Evolutionary conservation across 2,329 filamentous ascomycete species (phyloP), one percentile per base, ranked within the genome.

Genomic region (Talaromyces sp.): DNA sequence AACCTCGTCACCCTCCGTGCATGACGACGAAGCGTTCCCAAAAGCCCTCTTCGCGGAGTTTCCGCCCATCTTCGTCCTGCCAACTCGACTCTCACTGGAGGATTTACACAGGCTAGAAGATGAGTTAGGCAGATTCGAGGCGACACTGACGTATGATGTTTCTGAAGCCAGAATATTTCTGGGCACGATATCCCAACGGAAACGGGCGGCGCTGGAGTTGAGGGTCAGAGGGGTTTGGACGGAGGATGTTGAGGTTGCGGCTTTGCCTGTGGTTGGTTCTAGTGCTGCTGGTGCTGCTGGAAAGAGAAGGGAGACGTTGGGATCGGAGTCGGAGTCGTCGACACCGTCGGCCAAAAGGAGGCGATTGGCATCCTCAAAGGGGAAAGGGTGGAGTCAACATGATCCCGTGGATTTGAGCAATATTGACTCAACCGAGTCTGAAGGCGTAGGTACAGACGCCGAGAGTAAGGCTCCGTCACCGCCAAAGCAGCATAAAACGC

Each of bases 171-270:
- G 85, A 4, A 76, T 97, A 3, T 82, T 97, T 1, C 75, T 98
- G 35, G 92, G 90, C 1, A 91, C 88, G 69, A 84, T 96, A 39
- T 83, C 83, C 0, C 89, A 86, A 63, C 88, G 86, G 68, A 85
- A 87, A 70, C 85, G 94, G 19, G 92, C 92, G 0, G 82, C 86
- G 56, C 88, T 96, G 70, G 94, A 98, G 77, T 80, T 98, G 67
- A 84, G 91, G 62, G 84, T 86, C 7, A 84, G 86, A 54, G 88
- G 87, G 15, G 70, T 97, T 2, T 79, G 76, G 74, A 80, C 79
- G 49, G 75, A 83, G 61, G 77, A 82, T 33, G 63, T 8, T 50
- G 47, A n/a, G 5, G 45, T 8, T 49, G 47, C 9, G 22, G 22
- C 8, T 50, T 25, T 17, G 31, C 31, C 41, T 47, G 19, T 33